Base-by-base conservation (phyloP, 2,329 filamentous ascomycete genomes). In the Dothistroma pini region DNA sequence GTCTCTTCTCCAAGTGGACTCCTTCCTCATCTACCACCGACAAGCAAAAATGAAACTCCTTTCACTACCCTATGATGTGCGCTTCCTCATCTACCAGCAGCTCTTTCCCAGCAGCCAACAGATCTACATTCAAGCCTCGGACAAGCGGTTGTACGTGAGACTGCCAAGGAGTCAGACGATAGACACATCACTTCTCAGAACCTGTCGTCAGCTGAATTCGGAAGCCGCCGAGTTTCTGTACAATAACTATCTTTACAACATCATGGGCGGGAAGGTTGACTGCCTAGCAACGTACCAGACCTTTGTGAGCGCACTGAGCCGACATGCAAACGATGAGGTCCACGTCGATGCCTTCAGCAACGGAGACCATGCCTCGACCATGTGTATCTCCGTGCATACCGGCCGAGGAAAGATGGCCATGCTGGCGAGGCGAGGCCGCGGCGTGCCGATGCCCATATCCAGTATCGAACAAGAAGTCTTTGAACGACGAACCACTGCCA, bases 211-310 rank as follows among this genome's bases (percentile, higher is more conserved):
- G 19, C 56, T 74, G 2, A 53, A 68, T 57, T 19, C 10, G 11
- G 71, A 74, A 59, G 66, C 63, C 12, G 61, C 60, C 53, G 66
- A 57, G 14, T 71, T 68, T 21, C 64, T 74, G 34, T 73, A 71
- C 66, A 72, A 67, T 56, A 66, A 59, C 49, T 73, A 73, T 53
- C 63, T 73, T 9, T 72, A 71, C 66, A 72, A 72, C 57, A 60
- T 74, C 38, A 62, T 73, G n/a, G 71, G 71, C 32, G 63, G 61
- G 34, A 74, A 72, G 52, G 35, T 56, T n/a, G 63, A 72, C 25
- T 71, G 69, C 50, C 56, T 74, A 7, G 58, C 54, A 2, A 49
- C 54, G 1, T 74, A 72, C 58, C 54, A 58, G 47, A 21, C 48
- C 1, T 66, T 73, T 56, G 35, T 67, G 16, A 22, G 48, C 1